phyloP scores from a whole-genome alignment of 169 alveolate species.

The Plasmodium coatneyi region DNA sequence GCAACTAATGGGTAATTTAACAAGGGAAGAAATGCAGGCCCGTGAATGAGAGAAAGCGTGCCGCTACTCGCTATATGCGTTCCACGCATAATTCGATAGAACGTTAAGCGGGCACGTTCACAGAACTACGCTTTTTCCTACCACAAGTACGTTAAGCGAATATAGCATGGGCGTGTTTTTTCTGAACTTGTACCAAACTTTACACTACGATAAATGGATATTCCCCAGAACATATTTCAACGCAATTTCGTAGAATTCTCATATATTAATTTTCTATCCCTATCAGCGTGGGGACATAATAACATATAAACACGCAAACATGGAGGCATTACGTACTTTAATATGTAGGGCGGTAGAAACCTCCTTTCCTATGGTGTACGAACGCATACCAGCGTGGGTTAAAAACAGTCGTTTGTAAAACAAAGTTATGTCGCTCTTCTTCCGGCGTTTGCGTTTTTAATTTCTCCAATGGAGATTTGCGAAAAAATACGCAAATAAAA shows the following conservation, averaged over 20 bases:
- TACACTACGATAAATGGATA: neutral
- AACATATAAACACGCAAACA: neutral
- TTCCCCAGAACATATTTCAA: neutral
- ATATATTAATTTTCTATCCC: neutral
- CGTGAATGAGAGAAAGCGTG: neutral
- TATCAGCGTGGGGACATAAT: neutral
- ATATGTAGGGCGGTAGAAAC: neutral
- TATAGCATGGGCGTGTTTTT: neutral
- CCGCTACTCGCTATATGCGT: neutral
- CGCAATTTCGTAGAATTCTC: neutral
- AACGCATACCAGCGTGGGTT: neutral
- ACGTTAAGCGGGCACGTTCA: neutral
- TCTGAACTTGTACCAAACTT: neutral
- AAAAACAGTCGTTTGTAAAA: neutral
- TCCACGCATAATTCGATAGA: neutral
- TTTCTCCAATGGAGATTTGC: neutral
- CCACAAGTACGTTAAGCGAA: neutral
- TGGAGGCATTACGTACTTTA: neutral
- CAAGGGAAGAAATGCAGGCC: neutral
- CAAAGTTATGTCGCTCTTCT: neutral
- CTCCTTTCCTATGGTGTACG: neutral
- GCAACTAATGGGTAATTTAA: neutral
- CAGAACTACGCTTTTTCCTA: neutral
- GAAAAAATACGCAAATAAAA: neutral
- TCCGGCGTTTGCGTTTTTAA: neutral